phyloP scores from a whole-genome alignment of 1,284 basidiomycete genomes.

The Chondrostereum purpureum region DNA sequence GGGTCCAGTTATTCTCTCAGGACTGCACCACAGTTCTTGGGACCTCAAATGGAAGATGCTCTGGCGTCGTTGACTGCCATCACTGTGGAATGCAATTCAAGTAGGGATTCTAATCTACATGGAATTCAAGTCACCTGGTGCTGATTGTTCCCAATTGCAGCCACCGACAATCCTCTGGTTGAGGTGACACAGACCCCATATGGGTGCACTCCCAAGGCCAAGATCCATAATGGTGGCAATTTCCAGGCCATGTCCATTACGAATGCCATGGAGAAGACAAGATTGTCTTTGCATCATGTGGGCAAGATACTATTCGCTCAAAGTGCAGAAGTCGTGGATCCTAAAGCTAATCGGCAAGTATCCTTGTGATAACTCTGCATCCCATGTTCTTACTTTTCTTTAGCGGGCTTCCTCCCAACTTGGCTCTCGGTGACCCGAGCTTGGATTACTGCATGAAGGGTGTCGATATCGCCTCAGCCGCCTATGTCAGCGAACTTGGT shows the following conservation, averaged over 20 bases:
- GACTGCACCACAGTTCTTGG: conserved; percentile 79
- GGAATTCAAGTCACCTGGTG: not conserved
- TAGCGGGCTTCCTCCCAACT: conserved; percentile 67
- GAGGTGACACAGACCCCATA: conserved; percentile 53
- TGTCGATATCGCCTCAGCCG: conserved; percentile 77
- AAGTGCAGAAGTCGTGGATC: conserved; percentile 77
- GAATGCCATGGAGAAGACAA: conserved; percentile 84
- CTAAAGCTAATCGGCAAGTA: conserved; percentile 66
- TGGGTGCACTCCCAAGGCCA: not conserved
- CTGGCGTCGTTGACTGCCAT: conserved; percentile 58
- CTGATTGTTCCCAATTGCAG: conserved; percentile 23
- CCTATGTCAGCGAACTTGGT: conserved; percentile 77
- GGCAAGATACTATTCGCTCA: conserved; percentile 83
- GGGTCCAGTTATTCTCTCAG: conserved; percentile 71
- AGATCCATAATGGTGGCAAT: conserved; percentile 78
- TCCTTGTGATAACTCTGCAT: no score
- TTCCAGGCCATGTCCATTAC: conserved; percentile 86
- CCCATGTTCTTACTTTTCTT: no score
- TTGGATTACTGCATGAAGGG: conserved; percentile 83
- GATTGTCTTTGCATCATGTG: conserved; percentile 74
- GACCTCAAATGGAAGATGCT: conserved; percentile 82
- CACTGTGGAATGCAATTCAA: conserved; percentile 80
- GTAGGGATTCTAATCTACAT: conserved; percentile 37
- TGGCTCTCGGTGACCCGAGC: conserved; percentile 76
- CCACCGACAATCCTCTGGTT: conserved; percentile 72